A percentile compares a stretch with the other conserved stretches of the same genome.
phyloP scores from a whole-genome alignment of 768 basidiomycete species.

The Floccularia luteovirens region DNA sequence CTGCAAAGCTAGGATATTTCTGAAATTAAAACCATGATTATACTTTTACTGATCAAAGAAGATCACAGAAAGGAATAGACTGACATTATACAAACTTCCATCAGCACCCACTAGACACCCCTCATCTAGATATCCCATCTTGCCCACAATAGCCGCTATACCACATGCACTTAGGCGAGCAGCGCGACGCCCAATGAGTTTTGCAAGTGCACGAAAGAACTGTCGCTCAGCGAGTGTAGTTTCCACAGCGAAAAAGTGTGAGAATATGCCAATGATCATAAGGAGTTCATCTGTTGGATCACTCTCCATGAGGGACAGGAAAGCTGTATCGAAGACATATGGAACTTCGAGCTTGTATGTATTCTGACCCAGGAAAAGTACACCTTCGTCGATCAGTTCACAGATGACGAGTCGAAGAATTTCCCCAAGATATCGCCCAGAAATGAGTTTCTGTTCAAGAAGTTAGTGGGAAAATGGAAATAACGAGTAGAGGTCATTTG shows the following conservation, averaged over 20 bases:
- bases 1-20: constrained; percentile 98
- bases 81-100: constrained; percentile 90
- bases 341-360: constrained; percentile 97
- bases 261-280: constrained; percentile 95
- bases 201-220: constrained; percentile 93
- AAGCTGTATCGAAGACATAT: constrained; percentile 93
- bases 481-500: neutral
- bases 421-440: constrained; percentile 93
- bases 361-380: constrained; percentile 96
- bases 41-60: neutral
- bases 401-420: constrained; percentile 91
- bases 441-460: constrained; percentile 76
- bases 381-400: constrained; percentile 94
- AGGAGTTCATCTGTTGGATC: constrained; percentile 96
- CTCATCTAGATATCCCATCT: constrained; percentile 89
- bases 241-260: constrained; percentile 94
- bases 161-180: constrained; percentile 92
- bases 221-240: constrained; percentile 95
- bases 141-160: constrained; percentile 93
- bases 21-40: constrained; percentile 19
- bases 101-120: constrained; percentile 89
- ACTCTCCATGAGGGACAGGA: constrained; percentile 95
- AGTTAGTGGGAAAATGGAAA: neutral
- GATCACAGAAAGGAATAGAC: constrained; percentile 15
- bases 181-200: constrained; percentile 82